These are phyloP conservation scores for Russula emetica DNA, from an alignment of 768 basidiomycete genomes.

Conservation along the genomic window DNA sequence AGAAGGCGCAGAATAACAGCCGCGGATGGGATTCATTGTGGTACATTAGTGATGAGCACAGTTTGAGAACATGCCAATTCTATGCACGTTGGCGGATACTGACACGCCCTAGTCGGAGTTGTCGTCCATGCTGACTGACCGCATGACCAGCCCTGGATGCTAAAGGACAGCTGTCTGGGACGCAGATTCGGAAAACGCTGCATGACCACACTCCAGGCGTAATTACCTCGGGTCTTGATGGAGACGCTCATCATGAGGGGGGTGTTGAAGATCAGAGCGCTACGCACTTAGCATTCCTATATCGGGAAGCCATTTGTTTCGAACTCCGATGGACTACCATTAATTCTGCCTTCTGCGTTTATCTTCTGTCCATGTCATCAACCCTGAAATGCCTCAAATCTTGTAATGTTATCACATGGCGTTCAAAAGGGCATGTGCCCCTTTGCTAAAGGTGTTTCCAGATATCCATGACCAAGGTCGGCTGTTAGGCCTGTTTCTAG, in stretches of 20 bases:
- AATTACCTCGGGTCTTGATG: neutral
- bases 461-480: neutral
- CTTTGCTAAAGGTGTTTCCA: neutral
- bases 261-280: neutral
- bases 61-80: neutral
- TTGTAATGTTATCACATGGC: neutral
- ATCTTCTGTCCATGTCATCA: neutral
- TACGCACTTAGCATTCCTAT: neutral
- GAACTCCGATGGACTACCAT: neutral
- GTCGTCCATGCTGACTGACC: neutral
- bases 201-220: neutral
- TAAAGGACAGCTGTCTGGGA: neutral
- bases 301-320: neutral
- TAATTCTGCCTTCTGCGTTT: neutral
- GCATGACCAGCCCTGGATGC: neutral
- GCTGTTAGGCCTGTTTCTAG: neutral
- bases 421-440: neutral
- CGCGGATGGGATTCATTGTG: neutral
- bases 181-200: neutral
- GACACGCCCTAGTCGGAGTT: neutral
- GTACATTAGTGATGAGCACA: neutral
- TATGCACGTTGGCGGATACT: neutral
- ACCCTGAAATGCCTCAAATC: neutral
- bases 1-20: neutral
- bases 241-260: neutral